phyloP scores from a whole-genome alignment of 768 basidiomycete genomes.

The Kwoniella shandongensis region DNA sequence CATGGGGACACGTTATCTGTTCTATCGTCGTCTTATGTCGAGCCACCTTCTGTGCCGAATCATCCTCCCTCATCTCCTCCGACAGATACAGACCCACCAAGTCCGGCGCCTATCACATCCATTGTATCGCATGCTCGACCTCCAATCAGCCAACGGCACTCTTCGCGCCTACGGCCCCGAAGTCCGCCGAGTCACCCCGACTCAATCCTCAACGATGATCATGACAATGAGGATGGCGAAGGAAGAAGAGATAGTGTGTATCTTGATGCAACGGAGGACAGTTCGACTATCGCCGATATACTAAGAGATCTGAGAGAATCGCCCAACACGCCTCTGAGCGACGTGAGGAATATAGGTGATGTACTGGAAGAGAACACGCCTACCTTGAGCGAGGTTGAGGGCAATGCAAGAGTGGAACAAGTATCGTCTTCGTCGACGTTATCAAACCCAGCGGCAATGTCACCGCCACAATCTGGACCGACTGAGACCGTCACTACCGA shows the following conservation, averaged over 20 bases:
- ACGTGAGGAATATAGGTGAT: neutral
- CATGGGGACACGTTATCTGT: conserved; percentile 70
- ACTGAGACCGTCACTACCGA: too few relatives aligned
- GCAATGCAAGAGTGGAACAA: neutral
- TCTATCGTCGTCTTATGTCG: conserved; percentile 8
- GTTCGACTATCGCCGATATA: conserved; percentile 29
- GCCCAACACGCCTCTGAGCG: conserved; percentile 18
- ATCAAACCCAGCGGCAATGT: conserved; percentile 1
- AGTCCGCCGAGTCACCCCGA: neutral
- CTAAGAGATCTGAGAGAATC: conserved; percentile 32
- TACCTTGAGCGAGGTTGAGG: conserved; percentile 1
- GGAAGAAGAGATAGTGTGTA: conserved; percentile 22
- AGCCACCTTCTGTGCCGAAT: conserved; percentile 3
- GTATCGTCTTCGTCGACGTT: neutral
- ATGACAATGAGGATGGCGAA: conserved; percentile 2
- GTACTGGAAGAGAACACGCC: conserved; percentile 5
- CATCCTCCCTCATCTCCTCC: conserved; percentile 7
- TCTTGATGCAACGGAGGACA: conserved; percentile 32
- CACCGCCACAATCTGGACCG: too few relatives aligned
- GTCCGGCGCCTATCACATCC: too few relatives aligned
- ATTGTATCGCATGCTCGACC: too few relatives aligned
- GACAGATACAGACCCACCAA: conserved; percentile 27
- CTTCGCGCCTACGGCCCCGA: neutral
- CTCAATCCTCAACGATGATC: neutral
- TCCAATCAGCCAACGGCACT: too few relatives aligned